Base-by-base conservation (phyloP, 2,329 filamentous ascomycete genomes). In the Sphaerulina vaccinii region DNA sequence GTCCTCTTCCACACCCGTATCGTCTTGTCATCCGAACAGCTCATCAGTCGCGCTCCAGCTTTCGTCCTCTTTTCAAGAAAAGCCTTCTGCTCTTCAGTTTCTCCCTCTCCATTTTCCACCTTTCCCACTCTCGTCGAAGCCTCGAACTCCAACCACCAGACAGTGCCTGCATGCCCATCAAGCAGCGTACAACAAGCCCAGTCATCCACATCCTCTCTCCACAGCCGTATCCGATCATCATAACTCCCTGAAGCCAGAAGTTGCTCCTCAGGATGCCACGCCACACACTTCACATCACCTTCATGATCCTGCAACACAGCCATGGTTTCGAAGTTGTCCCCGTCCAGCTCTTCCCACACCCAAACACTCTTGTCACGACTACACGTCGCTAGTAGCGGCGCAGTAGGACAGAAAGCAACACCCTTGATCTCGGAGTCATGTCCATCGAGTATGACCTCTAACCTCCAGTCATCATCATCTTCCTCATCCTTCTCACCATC, bases 291-390 rank as follows among this genome's bases (percentile, higher is more conserved):
- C 60, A 99, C 91, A 71, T 99, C 93, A 18, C 88, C 91, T 40
- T 91, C 87, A 69, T 99, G 93, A 72, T 97, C 93, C 71, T 88
- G 90, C 65, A 97, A 79, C 47, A 97, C 92, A 0, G 92, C 93
- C 13, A 97, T 85, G 1, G 93, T 97, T 78, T 99, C 93, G 76
- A 91, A 97, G 68, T 97, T 93, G 69, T 96, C 92, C 49, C 95
- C 91, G 13, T 86, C 87, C 48, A 96, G 81, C 69, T 97, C 93
- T 72, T 99, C 93, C 93, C 93, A 99, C 63, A 99, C 89, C 93
- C 93, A 99, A 15, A 97, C 89, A 13, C 83, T 87, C 75, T 97
- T 97, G 70, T 99, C 93, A 42, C 93, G 81, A 47, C 84, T 88
- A 71, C 91, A 96, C 0, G 91, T 96, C 5, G 93, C 93, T 3